A percentile compares a stretch with the other conserved stretches of the same genome.
These are phyloP conservation scores for Thalia dealbata DNA, from an alignment of 176 grass and related monocot genomes.

Conservation along the genomic window DNA sequence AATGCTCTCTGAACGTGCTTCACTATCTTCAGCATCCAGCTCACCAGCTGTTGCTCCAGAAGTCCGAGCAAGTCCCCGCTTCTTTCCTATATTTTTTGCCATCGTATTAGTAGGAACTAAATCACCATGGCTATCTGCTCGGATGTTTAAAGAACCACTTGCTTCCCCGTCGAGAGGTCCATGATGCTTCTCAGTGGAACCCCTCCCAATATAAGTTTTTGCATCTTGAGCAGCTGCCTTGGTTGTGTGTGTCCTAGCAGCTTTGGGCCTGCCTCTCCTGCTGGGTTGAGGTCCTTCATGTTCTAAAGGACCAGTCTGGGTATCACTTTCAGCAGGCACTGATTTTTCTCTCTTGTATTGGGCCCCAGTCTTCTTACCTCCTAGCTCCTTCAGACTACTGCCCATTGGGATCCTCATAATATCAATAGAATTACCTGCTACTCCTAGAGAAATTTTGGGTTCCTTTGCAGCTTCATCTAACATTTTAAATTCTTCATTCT, in stretches of 20 bases:
- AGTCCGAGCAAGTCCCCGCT: conserved; percentile 33
- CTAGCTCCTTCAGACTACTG: conserved; percentile 23
- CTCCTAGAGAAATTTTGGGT: conserved; percentile 54
- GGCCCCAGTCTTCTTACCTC: conserved; percentile 24
- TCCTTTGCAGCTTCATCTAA: conserved; percentile 30
- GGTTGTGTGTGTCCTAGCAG: conserved; percentile 40
- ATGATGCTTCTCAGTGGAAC: conserved; percentile 35
- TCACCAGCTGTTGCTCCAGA: conserved; percentile 38
- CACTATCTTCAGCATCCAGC: conserved; percentile 52
- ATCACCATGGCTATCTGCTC: conserved; percentile 24
- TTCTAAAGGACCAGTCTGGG: conserved; percentile 36
- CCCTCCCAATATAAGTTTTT: conserved; percentile 43
- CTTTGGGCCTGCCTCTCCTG: conserved; percentile 34
- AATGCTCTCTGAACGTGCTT: conserved; percentile 63
- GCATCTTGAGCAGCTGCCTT: conserved; percentile 63
- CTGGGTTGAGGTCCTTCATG: conserved; percentile 21
- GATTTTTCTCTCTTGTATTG: conserved; percentile 52
- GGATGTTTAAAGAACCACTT: conserved; percentile 1
- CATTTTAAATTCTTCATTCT: conserved; percentile 40
- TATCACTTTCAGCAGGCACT: conserved; percentile 15
- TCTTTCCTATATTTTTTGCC: conserved; percentile 23
- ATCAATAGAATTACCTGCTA: conserved; percentile 62
- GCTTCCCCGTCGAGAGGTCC: neutral
- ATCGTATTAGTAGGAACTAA: neutral
- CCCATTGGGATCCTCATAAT: conserved; percentile 26